phyloP scores from a whole-genome alignment of 345 rosid species.

The Murraya koenigii region DNA sequence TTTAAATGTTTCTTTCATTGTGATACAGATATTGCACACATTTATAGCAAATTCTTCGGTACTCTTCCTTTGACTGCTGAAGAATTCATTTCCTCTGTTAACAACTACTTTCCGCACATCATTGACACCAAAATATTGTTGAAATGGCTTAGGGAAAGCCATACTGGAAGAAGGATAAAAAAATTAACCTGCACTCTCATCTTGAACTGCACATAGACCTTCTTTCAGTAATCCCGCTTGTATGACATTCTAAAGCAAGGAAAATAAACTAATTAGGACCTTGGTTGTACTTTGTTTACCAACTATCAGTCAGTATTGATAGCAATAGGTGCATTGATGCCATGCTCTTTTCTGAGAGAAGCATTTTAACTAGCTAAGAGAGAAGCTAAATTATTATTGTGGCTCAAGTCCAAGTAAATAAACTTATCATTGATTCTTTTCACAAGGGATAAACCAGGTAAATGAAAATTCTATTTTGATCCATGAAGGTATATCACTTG shows the following conservation, averaged over 20 bases:
- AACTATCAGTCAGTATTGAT: not conserved
- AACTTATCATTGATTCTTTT: not conserved
- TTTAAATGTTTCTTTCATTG: constrained; percentile 18
- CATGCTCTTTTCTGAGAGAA: not conserved
- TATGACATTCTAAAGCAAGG: constrained; percentile 55
- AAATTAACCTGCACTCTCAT: constrained; percentile 89
- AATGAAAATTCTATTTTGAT: not conserved
- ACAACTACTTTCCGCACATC: constrained; percentile 62
- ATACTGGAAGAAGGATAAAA: constrained; percentile 1
- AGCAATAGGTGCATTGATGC: not conserved
- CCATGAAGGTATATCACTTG: no score
- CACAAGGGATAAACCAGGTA: not conserved
- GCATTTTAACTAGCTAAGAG: not conserved
- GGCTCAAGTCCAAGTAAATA: constrained; percentile 4
- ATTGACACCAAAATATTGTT: constrained; percentile 88
- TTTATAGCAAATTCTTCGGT: constrained; percentile 73
- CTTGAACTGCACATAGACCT: constrained; percentile 93
- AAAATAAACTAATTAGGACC: constrained; percentile 28
- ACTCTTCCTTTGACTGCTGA: constrained; percentile 79
- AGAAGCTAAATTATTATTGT: no score
- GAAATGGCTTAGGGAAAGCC: constrained; percentile 30
- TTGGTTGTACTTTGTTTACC: not conserved
- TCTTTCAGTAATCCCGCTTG: constrained; percentile 79
- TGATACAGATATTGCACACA: constrained; percentile 81
- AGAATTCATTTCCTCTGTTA: constrained; percentile 58